A percentile compares a stretch with the other conserved stretches of the same genome.
phyloP scores from a whole-genome alignment of 805 yeast genomes.

The Huiozyma sinensis region DNA sequence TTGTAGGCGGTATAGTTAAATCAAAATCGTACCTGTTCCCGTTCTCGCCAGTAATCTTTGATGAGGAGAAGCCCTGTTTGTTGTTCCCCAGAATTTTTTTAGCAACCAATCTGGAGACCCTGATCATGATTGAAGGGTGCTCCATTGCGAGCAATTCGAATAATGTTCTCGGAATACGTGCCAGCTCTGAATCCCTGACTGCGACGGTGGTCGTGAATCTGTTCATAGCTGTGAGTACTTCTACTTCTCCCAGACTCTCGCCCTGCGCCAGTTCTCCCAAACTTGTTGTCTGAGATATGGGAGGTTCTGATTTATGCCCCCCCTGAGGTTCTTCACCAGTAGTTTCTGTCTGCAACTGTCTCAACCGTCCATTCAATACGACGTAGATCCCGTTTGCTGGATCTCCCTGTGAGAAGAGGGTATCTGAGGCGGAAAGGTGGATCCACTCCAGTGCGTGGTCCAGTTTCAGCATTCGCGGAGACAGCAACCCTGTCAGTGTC shows the following conservation, averaged over 20 bases:
- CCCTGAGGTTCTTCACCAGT: constrained; percentile 2
- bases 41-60: constrained; percentile 10
- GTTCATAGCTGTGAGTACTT: constrained; percentile 72
- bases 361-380: constrained; percentile 76
- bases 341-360: constrained; percentile 38
- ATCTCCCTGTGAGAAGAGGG: constrained; percentile 71
- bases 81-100: constrained; percentile 30
- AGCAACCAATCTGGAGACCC: constrained; percentile 82
- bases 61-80: constrained; percentile 3
- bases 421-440: constrained; percentile 77
- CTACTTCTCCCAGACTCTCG: constrained; percentile 89
- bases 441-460: constrained; percentile 96
- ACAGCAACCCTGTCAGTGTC: constrained; percentile 53
- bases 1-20: constrained; percentile 26
- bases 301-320: constrained; percentile 2
- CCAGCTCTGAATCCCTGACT: constrained; percentile 86
- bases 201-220: constrained; percentile 67
- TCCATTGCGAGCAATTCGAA: constrained; percentile 77
- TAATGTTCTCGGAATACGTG: constrained; percentile 80
- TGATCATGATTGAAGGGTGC: constrained; percentile 84
- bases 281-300: constrained; percentile 14
- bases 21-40: constrained; percentile 21
- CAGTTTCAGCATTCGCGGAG: constrained; percentile 56
- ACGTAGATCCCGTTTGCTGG: constrained; percentile 85
- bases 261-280: constrained; percentile 87